Evolutionary conservation across 1,139 yeast genomes (phyloP), one percentile per base, ranked within the genome.

Genomic region (Fermentozyma sake): DNA sequence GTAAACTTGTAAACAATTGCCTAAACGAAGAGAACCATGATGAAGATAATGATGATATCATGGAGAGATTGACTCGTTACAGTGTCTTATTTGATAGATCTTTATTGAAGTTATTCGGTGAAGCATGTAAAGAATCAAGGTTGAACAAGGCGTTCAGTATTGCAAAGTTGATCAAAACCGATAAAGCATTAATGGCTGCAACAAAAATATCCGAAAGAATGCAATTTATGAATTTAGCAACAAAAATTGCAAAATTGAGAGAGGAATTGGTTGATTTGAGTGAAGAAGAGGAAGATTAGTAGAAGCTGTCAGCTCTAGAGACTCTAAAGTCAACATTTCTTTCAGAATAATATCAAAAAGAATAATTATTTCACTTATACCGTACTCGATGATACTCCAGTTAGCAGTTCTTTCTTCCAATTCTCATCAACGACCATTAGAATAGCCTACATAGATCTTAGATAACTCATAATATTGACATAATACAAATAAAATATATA

Each of bases 181-280:
- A 81, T 38, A 77, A 81, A 41, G 95, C 95, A 5, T 60, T 89
- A 37, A 72, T 71, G 33, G 96, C 96, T 0, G 96, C 96, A 1
- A 63, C 74, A 14, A 82, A 82, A 55, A 83, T 91, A 33, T 85
- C 95, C 1, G 83, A 83, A 43, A 72, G 95, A 41, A 76, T 83
- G 46, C 87, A 81, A 30, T 67, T 79, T 49, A 57, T 69, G 20
- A 62, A 68, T 6, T 60, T 91, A 42, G 87, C 86, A 1, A 74
- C 72, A 33, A 76, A 74, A 47, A 79, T 89, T 33, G 76, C 73
- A 33, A 73, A 74, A 39, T 55, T 82, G 26, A 66, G 87, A 43
- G 93, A 82, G 31, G 59, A 50, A 5, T 48, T 66, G 44, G 68
- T 57, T 23, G 55, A 50, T 17, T 29, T 52, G 25, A 42, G 42